Evolutionary conservation across 2,329 filamentous ascomycete genomes (phyloP).

Genomic region (Hymenoscyphus albidus): DNA sequence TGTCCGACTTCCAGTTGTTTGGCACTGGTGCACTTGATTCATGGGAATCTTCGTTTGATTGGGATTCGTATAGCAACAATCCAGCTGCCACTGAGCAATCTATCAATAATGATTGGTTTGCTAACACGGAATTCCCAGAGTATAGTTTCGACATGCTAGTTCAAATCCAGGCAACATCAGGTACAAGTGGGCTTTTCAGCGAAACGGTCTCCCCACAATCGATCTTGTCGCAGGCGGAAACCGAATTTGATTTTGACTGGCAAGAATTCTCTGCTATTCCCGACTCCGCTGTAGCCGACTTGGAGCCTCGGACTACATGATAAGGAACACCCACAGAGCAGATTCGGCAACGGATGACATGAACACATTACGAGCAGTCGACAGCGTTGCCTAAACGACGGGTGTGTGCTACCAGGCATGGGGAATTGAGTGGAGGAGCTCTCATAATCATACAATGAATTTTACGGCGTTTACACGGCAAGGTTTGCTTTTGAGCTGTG

Average conservation of each 20-base stretch:
- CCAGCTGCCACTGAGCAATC: background rate
- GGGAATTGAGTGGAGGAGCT: background rate
- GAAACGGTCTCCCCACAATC: background rate
- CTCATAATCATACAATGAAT: background rate
- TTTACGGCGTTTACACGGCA: background rate
- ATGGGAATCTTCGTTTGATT: background rate
- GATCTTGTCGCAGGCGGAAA: background rate
- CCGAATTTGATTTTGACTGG: background rate
- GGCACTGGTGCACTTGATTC: background rate
- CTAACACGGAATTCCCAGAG: background rate
- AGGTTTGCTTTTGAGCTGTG: background rate
- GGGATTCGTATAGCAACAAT: background rate
- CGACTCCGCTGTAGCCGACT: background rate
- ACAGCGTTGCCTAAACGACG: background rate
- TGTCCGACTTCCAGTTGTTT: background rate
- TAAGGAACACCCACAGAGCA: background rate
- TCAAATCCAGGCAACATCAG: no score
- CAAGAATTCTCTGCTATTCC: background rate
- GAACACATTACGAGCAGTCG: background rate
- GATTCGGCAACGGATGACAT: background rate
- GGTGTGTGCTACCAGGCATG: background rate
- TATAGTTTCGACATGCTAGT: background rate
- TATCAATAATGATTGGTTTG: constrained; percentile 2
- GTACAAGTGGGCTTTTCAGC: background rate
- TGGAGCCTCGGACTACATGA: background rate